Conservation (phyloP, 2,329 filamentous ascomycete species). For the Monosporascus sp. region DNA sequence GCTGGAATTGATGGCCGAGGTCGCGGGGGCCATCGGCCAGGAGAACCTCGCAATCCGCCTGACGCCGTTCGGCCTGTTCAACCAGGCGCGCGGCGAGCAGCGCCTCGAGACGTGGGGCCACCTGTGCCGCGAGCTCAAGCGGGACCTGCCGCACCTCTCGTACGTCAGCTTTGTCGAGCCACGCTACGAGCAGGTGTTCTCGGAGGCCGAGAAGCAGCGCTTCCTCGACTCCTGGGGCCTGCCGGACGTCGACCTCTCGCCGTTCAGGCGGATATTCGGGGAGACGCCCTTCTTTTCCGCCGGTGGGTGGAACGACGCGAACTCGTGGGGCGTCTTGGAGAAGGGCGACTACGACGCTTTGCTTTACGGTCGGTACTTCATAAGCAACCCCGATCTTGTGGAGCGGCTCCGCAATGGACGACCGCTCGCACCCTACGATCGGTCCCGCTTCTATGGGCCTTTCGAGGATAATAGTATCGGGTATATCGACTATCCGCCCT, state of each 20-base stretch:
- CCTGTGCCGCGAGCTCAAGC: conserved; percentile 34
- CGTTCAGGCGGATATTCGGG: conserved; percentile 22
- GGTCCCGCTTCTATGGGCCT: conserved; percentile 29
- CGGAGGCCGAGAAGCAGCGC: conserved; percentile 29
- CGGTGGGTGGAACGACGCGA: conserved; percentile 22
- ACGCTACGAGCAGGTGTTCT: conserved; percentile 37
- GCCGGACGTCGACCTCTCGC: conserved; percentile 21
- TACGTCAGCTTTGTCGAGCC: conserved; percentile 47
- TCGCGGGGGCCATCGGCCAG: conserved; percentile 22
- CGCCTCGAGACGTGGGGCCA: conserved; percentile 41
- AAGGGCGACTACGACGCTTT: conserved; percentile 26
- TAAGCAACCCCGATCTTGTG: conserved; percentile 39
- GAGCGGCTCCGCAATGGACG: conserved; percentile 31
- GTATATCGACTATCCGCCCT: neutral
- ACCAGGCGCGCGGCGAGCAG: conserved; percentile 39
- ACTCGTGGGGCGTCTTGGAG: conserved; percentile 20
- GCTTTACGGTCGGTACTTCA: conserved; percentile 39
- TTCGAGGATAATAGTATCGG: neutral
- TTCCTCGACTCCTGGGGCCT: conserved; percentile 28
- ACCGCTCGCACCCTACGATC: conserved; percentile 32
- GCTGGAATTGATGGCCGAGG: conserved; percentile 24
- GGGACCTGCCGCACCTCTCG: conserved; percentile 27
- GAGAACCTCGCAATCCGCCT: conserved; percentile 20
- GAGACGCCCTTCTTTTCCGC: conserved; percentile 19
- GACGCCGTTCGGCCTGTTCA: conserved; percentile 39